These are phyloP conservation scores for Penicillium sp. DNA, from an alignment of 2,329 filamentous ascomycete genomes.

Conservation along the genomic window DNA sequence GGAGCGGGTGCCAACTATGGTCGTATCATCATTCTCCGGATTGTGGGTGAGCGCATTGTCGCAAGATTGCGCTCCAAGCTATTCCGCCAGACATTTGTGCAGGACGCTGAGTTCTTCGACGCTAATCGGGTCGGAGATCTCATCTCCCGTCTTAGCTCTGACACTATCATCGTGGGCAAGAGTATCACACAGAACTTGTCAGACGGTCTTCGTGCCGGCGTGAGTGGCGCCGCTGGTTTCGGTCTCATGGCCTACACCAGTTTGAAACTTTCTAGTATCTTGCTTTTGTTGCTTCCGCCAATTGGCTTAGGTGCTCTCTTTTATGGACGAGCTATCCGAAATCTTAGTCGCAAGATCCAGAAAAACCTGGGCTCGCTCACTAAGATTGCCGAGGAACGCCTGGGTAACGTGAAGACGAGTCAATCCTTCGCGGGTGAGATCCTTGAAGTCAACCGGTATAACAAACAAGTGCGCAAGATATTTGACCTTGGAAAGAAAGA, in stretches of 20 bases:
- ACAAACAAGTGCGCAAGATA: slow-evolving; percentile 85
- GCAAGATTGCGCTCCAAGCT: slow-evolving; percentile 83
- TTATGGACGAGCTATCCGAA: slow-evolving; percentile 85
- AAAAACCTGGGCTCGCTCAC: slow-evolving; percentile 88
- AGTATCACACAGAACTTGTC: slow-evolving; percentile 97
- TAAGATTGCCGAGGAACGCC: slow-evolving; percentile 96
- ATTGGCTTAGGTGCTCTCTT: slow-evolving; percentile 88
- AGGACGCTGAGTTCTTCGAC: slow-evolving; percentile 98
- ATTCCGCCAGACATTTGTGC: slow-evolving; percentile 88
- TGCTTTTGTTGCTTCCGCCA: slow-evolving; percentile 84
- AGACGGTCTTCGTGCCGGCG: slow-evolving; percentile 85
- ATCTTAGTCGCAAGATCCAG: slow-evolving; percentile 87
- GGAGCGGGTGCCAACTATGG: slow-evolving; percentile 92
- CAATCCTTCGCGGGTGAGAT: slow-evolving; percentile 95
- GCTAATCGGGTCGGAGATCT: slow-evolving; percentile 95
- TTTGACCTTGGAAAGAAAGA: slow-evolving; percentile 85
- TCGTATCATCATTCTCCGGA: slow-evolving; percentile 85
- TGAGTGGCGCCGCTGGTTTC: slow-evolving; percentile 87
- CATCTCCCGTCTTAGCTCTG: slow-evolving; percentile 90
- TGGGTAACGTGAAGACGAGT: slow-evolving; percentile 94
- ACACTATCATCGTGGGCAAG: slow-evolving; percentile 97
- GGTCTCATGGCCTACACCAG: slow-evolving; percentile 95
- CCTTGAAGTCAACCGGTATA: slow-evolving; percentile 87
- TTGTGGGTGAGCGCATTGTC: slow-evolving; percentile 93
- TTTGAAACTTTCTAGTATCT: slow-evolving; percentile 80